Percentiles rank a stretch among this genome's conserved stretches.
Evolutionary conservation across 73 alveolate genomes (phyloP).

Genomic region (Paramecium sexaurelia): DNA sequence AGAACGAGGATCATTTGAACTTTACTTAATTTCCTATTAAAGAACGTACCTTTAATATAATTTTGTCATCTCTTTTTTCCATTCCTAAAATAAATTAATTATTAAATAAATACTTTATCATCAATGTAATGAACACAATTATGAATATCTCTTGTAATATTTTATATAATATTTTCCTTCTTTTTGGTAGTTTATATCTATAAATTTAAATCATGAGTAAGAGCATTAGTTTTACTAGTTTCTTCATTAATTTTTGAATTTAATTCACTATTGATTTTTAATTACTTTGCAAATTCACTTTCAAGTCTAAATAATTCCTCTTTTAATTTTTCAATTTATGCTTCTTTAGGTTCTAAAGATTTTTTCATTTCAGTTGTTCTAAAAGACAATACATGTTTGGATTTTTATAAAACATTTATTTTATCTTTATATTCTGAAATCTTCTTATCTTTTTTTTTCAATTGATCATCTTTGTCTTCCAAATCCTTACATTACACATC

Average conservation of each 20-base stretch:
- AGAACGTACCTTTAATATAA: constrained; percentile 84
- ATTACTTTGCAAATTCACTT: constrained; percentile 52
- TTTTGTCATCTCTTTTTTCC: constrained; percentile 82
- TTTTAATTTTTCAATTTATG: constrained; percentile 78
- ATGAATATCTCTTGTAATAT: constrained; percentile 83
- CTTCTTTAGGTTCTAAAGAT: constrained; percentile 87
- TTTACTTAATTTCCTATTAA: constrained; percentile 79
- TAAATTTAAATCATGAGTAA: constrained; percentile 71
- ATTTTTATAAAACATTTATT: constrained; percentile 85
- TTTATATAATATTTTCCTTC: constrained; percentile 76
- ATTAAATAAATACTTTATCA: constrained; percentile 73
- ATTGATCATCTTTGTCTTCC: constrained; percentile 74
- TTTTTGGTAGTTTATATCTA: constrained; percentile 76
- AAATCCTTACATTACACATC: constrained; percentile 78
- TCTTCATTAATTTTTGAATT: constrained; percentile 81
- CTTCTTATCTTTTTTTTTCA: constrained; percentile 85
- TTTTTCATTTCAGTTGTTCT: constrained; percentile 90
- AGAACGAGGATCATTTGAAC: constrained; percentile 87
- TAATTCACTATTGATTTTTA: constrained; percentile 65
- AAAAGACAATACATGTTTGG: constrained; percentile 87
- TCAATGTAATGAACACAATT: constrained; percentile 83
- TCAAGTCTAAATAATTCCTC: constrained; percentile 83
- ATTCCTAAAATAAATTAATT: constrained; percentile 40
- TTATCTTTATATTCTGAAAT: constrained; percentile 82
- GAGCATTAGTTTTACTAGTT: constrained; percentile 74